Conservation (phyloP, 2,329 filamentous ascomycete species). For the Ophiocordyceps sinensis region DNA sequence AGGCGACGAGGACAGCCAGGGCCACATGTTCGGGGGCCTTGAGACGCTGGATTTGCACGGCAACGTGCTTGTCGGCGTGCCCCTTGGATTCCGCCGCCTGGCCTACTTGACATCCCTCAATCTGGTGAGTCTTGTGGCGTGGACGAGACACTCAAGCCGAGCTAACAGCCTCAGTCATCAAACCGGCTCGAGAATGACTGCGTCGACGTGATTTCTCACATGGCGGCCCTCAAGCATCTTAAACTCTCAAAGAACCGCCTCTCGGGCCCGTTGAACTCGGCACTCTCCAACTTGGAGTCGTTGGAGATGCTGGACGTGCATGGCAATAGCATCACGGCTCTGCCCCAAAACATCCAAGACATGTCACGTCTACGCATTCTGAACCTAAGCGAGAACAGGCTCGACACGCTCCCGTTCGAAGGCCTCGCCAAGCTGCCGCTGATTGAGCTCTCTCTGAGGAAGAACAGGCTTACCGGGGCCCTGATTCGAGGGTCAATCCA, state of each 20-base stretch:
- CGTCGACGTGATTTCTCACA: slow-evolving; percentile 60
- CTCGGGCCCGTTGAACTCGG: slow-evolving; percentile 49
- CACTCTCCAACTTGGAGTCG: slow-evolving; percentile 48
- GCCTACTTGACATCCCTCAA: slow-evolving; percentile 68
- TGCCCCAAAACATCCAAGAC: slow-evolving; percentile 54
- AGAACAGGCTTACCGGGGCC: slow-evolving; percentile 62
- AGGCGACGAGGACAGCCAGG: slow-evolving; percentile 50
- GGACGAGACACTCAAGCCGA: not conserved
- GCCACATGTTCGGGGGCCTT: slow-evolving; percentile 67
- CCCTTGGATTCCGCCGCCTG: slow-evolving; percentile 60
- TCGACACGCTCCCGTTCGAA: slow-evolving; percentile 58
- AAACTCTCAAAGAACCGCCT: slow-evolving; percentile 69
- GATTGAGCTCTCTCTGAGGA: slow-evolving; percentile 57
- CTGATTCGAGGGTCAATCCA: slow-evolving; percentile 51
- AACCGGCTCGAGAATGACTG: slow-evolving; percentile 64
- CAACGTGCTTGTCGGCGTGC: slow-evolving; percentile 60
- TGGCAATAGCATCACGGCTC: slow-evolving; percentile 57
- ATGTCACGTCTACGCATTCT: slow-evolving; percentile 58
- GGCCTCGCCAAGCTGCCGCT: slow-evolving; percentile 53
- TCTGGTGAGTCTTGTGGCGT: slow-evolving; percentile 37
- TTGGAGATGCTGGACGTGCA: slow-evolving; percentile 74
- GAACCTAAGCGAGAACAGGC: slow-evolving; percentile 66
- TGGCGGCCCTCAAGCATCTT: slow-evolving; percentile 60
- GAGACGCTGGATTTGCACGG: slow-evolving; percentile 77
- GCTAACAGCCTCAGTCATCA: slow-evolving; percentile 42